A percentile compares a stretch with the other conserved stretches of the same genome.
These are phyloP conservation scores for Xylariaceae sp. DNA, from an alignment of 2,329 filamentous ascomycete genomes.

Conservation along the genomic window DNA sequence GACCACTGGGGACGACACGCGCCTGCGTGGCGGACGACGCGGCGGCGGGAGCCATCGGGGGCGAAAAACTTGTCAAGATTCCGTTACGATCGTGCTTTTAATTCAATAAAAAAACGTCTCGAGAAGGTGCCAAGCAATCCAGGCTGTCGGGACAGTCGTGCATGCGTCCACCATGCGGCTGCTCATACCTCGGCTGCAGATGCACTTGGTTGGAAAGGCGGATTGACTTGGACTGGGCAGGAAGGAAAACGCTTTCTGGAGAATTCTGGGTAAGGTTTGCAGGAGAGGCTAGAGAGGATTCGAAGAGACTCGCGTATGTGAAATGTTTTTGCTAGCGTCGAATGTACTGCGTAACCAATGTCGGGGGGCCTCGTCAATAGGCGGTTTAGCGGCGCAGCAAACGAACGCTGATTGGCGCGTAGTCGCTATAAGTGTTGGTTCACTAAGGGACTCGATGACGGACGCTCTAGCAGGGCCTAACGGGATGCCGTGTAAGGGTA, in stretches of 20 bases:
- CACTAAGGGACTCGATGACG: neutral
- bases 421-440: neutral
- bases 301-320: conserved; percentile 3
- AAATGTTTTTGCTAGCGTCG: conserved; percentile 11
- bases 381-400: neutral
- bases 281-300: conserved; percentile 3
- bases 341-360: neutral
- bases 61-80: neutral
- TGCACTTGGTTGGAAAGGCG: neutral
- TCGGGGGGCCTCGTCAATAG: neutral
- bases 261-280: neutral
- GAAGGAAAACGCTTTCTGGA: neutral
- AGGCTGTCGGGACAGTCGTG: conserved; percentile 15
- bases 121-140: conserved; percentile 14
- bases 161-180: conserved; percentile 15
- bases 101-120: conserved; percentile 2
- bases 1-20: conserved; percentile 34
- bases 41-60: conserved; percentile 24
- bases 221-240: neutral
- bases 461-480: neutral
- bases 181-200: conserved; percentile 19
- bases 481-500: neutral
- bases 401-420: neutral
- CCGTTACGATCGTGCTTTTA: neutral
- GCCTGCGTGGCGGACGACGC: conserved; percentile 25